phyloP scores from a whole-genome alignment of 306 rosid genomes.

The Malus sieversii region DNA sequence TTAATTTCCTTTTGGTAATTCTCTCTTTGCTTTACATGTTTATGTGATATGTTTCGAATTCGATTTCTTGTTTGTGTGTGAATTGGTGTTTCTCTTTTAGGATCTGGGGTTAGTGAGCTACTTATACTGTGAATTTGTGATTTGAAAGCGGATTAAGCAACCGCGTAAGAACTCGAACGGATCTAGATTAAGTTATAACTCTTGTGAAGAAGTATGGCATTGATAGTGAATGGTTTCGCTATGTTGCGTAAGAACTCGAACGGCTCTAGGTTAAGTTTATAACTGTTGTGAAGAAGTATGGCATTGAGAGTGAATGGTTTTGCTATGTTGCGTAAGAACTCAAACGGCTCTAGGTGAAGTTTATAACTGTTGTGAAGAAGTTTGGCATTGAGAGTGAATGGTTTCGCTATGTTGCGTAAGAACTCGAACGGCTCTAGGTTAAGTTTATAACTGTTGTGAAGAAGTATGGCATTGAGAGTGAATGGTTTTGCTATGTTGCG shows the following conservation, averaged over 20 bases:
- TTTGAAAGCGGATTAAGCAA: neutral
- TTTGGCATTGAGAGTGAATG: no score
- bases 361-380: no score
- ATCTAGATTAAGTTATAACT: neutral
- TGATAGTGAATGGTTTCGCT: neutral
- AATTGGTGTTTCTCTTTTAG: neutral
- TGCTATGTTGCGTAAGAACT: neutral
- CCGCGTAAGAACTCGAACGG: neutral
- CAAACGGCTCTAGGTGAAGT: no score
- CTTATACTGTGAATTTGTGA: neutral
- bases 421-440: no score
- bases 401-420: no score
- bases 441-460: no score
- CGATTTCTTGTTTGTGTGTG: neutral
- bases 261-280: no score
- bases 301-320: neutral
- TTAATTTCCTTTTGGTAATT: slow-evolving; percentile 7
- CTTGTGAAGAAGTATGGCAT: neutral
- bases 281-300: neutral
- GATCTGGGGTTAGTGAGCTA: neutral
- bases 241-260: no score
- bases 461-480: no score
- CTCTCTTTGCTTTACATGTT: neutral
- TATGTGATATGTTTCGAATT: neutral
- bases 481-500: neutral